Conservation (phyloP, 1,284 basidiomycete genomes). For the Omphalotus olearius region DNA sequence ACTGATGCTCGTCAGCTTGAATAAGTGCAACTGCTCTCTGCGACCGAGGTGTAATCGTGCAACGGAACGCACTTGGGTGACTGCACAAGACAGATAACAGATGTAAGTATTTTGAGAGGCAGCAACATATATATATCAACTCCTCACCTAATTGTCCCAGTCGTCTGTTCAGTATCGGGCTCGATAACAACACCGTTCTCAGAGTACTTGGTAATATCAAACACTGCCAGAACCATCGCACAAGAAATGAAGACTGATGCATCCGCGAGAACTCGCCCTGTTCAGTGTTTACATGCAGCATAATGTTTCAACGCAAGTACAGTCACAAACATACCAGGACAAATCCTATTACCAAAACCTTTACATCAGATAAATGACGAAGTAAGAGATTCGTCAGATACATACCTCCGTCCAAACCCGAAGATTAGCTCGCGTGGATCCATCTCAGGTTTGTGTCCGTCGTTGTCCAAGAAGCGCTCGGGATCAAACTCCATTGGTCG, state of each 20-base stretch:
- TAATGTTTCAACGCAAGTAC: background rate
- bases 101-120: background rate
- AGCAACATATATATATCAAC: background rate
- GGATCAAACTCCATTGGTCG: constrained; percentile 28
- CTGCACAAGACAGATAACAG: constrained; percentile 2
- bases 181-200: constrained; percentile 19
- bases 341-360: constrained; percentile 15
- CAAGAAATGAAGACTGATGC: constrained; percentile 26
- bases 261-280: constrained; percentile 26
- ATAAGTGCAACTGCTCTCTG: constrained; percentile 12
- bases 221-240: constrained; percentile 27
- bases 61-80: constrained; percentile 17
- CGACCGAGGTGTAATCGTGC: constrained; percentile 15
- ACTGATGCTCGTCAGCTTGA: constrained; percentile 13
- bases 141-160: constrained; percentile 18
- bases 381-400: background rate
- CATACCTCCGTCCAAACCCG: constrained; percentile 27
- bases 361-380: background rate
- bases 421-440: constrained; percentile 23
- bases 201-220: constrained; percentile 25
- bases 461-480: constrained; percentile 24
- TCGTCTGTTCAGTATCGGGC: constrained; percentile 14
- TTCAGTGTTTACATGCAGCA: background rate
- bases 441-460: constrained; percentile 16
- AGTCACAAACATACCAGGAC: constrained; percentile 17